Percentiles rank a stretch among this genome's conserved stretches.
Conservation (phyloP, 768 basidiomycete species). For the Rhodotorula babjevae region DNA sequence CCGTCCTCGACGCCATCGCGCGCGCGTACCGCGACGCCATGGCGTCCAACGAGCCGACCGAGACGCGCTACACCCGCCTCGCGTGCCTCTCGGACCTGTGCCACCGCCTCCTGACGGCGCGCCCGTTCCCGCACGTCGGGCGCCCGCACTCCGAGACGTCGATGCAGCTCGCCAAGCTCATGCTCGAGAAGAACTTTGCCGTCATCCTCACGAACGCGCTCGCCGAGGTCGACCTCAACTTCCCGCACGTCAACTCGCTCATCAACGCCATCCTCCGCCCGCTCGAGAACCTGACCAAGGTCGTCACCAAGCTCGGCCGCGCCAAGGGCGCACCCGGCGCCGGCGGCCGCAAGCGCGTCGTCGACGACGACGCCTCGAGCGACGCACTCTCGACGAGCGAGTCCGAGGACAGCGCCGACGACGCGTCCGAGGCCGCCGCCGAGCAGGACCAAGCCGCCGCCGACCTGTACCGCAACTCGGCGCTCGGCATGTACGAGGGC, state of each 20-base stretch:
- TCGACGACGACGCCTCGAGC: slow-evolving; percentile 56
- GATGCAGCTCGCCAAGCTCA: slow-evolving; percentile 89
- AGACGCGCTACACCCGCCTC: slow-evolving; percentile 78
- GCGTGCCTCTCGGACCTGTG: slow-evolving; percentile 82
- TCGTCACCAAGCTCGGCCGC: slow-evolving; percentile 97
- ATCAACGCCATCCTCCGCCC: slow-evolving; percentile 85
- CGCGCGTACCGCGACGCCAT: slow-evolving; percentile 77
- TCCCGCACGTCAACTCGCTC: slow-evolving; percentile 78
- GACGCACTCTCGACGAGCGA: slow-evolving; percentile 50
- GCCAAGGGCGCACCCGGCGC: slow-evolving; percentile 47
- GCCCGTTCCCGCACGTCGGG: slow-evolving; percentile 52
- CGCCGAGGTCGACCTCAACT: slow-evolving; percentile 90
- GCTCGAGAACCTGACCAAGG: slow-evolving; percentile 81
- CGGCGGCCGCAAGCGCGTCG: slow-evolving; percentile 44
- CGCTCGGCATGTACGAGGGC: slow-evolving; percentile 71
- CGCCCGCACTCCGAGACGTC: slow-evolving; percentile 60
- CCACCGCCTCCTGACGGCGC: slow-evolving; percentile 74
- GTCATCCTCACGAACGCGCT: slow-evolving; percentile 78
- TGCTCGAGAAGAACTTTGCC: slow-evolving; percentile 97
- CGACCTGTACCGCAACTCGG: slow-evolving; percentile 91
- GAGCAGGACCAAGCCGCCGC: slow-evolving; percentile 74
- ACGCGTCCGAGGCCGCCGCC: slow-evolving; percentile 57
- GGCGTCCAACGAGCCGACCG: slow-evolving; percentile 54
- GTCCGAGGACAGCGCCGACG: slow-evolving; percentile 49
- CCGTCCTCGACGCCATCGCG: slow-evolving; percentile 80